Conservation (phyloP, 768 basidiomycete species). For the Paxillus involutus region DNA sequence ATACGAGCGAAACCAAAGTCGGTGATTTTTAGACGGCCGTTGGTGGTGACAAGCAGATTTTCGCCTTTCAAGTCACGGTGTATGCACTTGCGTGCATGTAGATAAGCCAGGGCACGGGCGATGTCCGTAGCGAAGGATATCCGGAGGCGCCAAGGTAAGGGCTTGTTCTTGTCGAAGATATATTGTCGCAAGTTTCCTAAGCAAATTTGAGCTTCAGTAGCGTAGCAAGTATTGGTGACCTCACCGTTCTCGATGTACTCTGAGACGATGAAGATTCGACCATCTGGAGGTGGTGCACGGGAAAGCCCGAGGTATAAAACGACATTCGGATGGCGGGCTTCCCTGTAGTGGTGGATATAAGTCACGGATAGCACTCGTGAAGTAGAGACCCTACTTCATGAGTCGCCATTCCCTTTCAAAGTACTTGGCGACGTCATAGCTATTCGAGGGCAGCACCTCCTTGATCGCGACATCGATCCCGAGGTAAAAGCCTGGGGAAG, state of each 20-base stretch:
- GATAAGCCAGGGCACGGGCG: slow-evolving; percentile 92
- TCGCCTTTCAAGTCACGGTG: slow-evolving; percentile 95
- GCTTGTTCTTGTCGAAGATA: slow-evolving; percentile 80
- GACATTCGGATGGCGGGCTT: slow-evolving; percentile 89
- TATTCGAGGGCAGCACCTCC: slow-evolving; percentile 88
- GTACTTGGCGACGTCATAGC: slow-evolving; percentile 96
- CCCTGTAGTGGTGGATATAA: slow-evolving; percentile 36
- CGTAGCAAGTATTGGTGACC: neutral
- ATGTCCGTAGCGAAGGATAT: slow-evolving; percentile 96
- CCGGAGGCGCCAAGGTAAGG: slow-evolving; percentile 92
- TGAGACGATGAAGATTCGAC: slow-evolving; percentile 91
- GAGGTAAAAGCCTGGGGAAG: slow-evolving; percentile 73
- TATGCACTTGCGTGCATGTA: slow-evolving; percentile 90
- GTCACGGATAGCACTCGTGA: neutral
- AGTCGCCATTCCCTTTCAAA: slow-evolving; percentile 98
- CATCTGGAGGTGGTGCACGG: slow-evolving; percentile 71
- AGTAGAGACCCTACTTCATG: slow-evolving; percentile 63
- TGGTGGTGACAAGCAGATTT: slow-evolving; percentile 92
- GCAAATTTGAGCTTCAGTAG: slow-evolving; percentile 3
- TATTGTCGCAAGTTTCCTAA: slow-evolving; percentile 78
- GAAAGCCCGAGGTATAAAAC: slow-evolving; percentile 92
- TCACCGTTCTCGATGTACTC: slow-evolving; percentile 88
- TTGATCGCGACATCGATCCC: slow-evolving; percentile 97
- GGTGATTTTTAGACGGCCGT: slow-evolving; percentile 95
- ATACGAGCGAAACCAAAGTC: slow-evolving; percentile 98